Evolutionary conservation across 371 early-diverging fungal species (phyloP), one percentile per base, ranked within the genome.

Genomic region (Mortierella sp.): DNA sequence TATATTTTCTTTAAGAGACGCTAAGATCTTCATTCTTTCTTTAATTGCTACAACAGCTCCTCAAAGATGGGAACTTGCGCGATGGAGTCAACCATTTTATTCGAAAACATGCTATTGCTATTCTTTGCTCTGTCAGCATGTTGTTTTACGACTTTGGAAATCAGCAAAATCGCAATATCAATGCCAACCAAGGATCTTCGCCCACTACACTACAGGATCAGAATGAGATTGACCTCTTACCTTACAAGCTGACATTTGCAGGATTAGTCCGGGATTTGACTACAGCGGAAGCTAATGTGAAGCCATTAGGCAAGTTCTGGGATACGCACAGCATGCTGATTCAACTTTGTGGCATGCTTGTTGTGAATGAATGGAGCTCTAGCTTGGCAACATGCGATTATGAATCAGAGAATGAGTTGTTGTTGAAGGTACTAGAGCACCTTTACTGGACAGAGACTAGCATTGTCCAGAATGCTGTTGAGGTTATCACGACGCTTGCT

Each of bases 401-500:
- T 29, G 85, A 82, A 15, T 64, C 86, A 8, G 81, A 90, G 45
- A 83, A 89, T 54, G 92, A 93, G 68, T 86, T 91, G 59, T 72
- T 95, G 22, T 51, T 81, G 26, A 75, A 84, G 19, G 68, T 95
- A n/a, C 75, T 93, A 29, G 90, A 92, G 69, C 91, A 93, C 61
- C 79, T 95, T 53, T 91, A 92, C 53, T 86, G 88, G 86, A 84
- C 85, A 45, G 89, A 88, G 56, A 68, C 90, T 2, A 78, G 89
- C 3, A 83, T 92, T 34, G 90, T 93, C 1, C 86, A 87, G 66
- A 88, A 90, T 10, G 90, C 91, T 2, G 84, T 88, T 10, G 93
- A 94, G 71, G 90, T 93, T 34, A 75, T 95, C n/a, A 86, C 84
- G 23, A 74, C 91, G 0, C 82, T 94, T 53, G 91, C 94, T 2